A percentile compares a stretch with the other conserved stretches of the same genome.
phyloP scores from a whole-genome alignment of 2,329 filamentous ascomycete genomes.

The Ilyonectria sp. region DNA sequence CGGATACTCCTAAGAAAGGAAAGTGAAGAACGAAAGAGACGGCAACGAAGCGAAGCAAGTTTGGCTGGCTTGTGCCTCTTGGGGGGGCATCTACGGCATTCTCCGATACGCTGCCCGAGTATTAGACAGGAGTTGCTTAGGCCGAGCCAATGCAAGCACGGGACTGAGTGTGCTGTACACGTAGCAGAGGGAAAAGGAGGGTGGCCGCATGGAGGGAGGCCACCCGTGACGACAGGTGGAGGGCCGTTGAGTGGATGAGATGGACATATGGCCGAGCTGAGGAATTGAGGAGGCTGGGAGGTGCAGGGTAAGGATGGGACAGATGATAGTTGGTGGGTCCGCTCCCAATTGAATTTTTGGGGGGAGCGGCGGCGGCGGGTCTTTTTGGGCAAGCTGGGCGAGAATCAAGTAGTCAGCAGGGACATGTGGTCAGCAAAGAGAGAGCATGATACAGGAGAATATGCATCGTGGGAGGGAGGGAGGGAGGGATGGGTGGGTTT shows the following conservation, averaged over 20 bases:
- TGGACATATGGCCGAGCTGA: slow-evolving; percentile 21
- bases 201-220: slow-evolving; percentile 46
- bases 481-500: not conserved
- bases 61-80: not conserved
- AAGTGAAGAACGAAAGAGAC: not conserved
- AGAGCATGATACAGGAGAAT: not conserved
- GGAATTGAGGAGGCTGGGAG: slow-evolving; percentile 47
- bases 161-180: slow-evolving; percentile 1
- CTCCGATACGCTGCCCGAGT: not conserved
- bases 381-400: not conserved
- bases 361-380: not conserved
- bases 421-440: not conserved
- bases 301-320: slow-evolving; percentile 37
- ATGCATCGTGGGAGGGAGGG: not conserved
- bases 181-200: slow-evolving; percentile 35
- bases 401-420: not conserved
- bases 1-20: not conserved
- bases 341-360: not conserved
- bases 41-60: not conserved
- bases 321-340: slow-evolving; percentile 1
- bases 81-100: slow-evolving; percentile 12
- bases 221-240: slow-evolving; percentile 38
- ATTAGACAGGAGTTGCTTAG: not conserved
- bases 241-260: slow-evolving; percentile 37
- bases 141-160: not conserved